These are phyloP conservation scores for Herpetospermum pedunculosum DNA, from an alignment of 306 rosid species.

Conservation along the genomic window DNA sequence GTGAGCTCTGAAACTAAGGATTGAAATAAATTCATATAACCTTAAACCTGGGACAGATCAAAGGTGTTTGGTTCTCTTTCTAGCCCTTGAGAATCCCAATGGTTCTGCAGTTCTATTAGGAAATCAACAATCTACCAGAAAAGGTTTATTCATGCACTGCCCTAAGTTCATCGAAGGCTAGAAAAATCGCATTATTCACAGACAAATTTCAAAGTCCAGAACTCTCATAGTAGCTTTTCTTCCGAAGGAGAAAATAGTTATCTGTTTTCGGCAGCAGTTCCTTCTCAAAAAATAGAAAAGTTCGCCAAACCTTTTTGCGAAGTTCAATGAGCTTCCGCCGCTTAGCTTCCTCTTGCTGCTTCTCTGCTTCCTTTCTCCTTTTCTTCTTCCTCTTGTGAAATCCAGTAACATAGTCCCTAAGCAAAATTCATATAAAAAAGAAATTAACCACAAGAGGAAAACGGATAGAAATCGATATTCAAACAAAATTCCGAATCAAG, in stretches of 20 bases:
- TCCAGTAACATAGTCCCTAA: slow-evolving; percentile 65
- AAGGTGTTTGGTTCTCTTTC: neutral
- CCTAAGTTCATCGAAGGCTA: neutral
- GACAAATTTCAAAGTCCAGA: neutral
- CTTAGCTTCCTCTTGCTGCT: slow-evolving; percentile 40
- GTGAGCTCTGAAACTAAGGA: neutral
- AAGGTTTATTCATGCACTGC: neutral
- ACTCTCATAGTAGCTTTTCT: neutral
- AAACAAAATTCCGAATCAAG: neutral
- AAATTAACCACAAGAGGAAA: neutral
- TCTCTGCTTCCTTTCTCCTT: slow-evolving; percentile 73
- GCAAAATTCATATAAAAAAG: neutral
- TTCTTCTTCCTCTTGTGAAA: slow-evolving; percentile 98
- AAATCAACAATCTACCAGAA: neutral
- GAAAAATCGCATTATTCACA: neutral
- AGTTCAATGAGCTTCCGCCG: slow-evolving; percentile 58
- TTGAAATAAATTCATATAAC: neutral
- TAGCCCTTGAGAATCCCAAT: neutral
- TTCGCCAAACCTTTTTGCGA: slow-evolving; percentile 44
- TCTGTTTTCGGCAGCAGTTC: neutral
- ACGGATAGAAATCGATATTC: neutral
- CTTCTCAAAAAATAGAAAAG: neutral
- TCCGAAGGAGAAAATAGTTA: neutral
- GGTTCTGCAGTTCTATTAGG: neutral
- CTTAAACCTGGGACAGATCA: neutral